A percentile compares a stretch with the other conserved stretches of the same genome.
Conservation (phyloP, 2,329 filamentous ascomycete genomes). For the Huntiella bhutanensis region DNA sequence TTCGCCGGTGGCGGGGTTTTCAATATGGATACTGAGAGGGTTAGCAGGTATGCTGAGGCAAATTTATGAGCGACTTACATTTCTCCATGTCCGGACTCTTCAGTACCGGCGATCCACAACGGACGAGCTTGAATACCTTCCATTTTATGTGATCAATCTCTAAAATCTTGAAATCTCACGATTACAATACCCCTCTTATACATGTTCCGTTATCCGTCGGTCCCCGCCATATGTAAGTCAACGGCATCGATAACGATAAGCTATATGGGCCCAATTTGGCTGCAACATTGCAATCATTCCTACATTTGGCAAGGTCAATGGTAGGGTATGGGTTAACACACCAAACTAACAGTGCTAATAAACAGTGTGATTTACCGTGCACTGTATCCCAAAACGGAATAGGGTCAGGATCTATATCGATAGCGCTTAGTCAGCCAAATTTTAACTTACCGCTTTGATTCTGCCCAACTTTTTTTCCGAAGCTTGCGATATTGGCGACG, state of each 20-base stretch:
- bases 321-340: background rate
- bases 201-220: background rate
- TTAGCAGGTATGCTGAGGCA: background rate
- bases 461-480: slow-evolving; percentile 9
- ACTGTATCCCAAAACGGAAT: background rate
- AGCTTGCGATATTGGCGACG: background rate
- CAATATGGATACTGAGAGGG: slow-evolving; percentile 27
- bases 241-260: too few species aligned
- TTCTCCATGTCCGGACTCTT: slow-evolving; percentile 22
- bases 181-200: too few species aligned
- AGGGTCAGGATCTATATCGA: background rate
- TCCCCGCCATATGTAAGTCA: background rate
- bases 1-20: slow-evolving; percentile 34
- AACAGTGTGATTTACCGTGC: background rate
- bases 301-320: background rate
- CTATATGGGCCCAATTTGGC: too few species aligned
- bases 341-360: background rate
- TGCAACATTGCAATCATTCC: background rate
- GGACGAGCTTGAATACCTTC: background rate
- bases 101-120: slow-evolving; percentile 16
- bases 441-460: slow-evolving; percentile 4
- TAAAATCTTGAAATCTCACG: background rate
- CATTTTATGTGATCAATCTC: background rate
- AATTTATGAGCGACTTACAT: slow-evolving; percentile 21
- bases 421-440: slow-evolving; percentile 5